Evolutionary conservation across 202 grass and related monocot genomes (phyloP).

Genomic region (Cymbopogon flexuosus): DNA sequence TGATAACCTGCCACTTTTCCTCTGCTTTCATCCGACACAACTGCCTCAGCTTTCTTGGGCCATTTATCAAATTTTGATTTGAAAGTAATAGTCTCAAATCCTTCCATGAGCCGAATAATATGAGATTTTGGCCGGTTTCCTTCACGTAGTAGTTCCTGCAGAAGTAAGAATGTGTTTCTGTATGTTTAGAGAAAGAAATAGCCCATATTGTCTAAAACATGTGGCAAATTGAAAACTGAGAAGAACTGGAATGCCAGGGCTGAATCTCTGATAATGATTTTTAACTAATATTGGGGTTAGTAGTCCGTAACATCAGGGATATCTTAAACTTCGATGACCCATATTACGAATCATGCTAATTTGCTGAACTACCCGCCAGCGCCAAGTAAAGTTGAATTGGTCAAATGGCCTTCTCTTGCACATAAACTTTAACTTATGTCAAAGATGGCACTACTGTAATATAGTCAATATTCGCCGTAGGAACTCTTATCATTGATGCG

Average conservation of each 20-base stretch:
- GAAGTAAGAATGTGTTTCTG: conserved; percentile 26
- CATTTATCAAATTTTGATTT: conserved; percentile 83
- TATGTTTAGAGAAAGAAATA: not conserved
- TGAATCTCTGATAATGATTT: not conserved
- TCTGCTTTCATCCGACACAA: conserved; percentile 82
- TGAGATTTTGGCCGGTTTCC: conserved; percentile 55
- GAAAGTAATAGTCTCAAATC: conserved; percentile 82
- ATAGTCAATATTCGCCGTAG: not conserved
- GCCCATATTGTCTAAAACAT: not conserved
- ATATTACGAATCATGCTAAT: not conserved
- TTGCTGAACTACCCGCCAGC: not conserved
- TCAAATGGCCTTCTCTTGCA: conserved; percentile 5
- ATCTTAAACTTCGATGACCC: not conserved
- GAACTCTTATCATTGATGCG: not conserved
- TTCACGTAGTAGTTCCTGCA: conserved; percentile 74
- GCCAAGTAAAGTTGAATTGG: conserved; percentile 2
- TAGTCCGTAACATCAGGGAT: not conserved
- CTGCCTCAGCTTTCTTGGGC: conserved; percentile 80
- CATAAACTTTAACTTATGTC: not conserved
- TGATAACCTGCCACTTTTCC: conserved; percentile 90
- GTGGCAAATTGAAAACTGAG: not conserved
- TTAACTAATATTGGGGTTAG: not conserved
- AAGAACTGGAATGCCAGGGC: not conserved
- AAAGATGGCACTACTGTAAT: not conserved
- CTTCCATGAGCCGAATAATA: conserved; percentile 86